Evolutionary conservation across 129 eudicot species (phyloP).

Genomic region (Centella asiatica): DNA sequence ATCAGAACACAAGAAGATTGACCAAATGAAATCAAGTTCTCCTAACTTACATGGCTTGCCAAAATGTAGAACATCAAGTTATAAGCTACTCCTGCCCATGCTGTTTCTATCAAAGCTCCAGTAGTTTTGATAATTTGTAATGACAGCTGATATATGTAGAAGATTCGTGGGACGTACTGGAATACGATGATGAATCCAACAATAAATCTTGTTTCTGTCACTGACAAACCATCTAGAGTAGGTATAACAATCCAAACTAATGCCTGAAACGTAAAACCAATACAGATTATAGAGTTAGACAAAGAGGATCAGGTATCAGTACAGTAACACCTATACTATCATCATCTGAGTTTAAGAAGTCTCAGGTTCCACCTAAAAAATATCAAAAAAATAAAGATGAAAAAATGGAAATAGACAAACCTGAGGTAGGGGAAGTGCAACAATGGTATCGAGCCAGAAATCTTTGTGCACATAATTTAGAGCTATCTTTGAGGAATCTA

Average conservation of each 20-base stretch:
- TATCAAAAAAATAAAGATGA: too few species aligned
- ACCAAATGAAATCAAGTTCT: not conserved
- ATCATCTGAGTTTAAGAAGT: too few species aligned
- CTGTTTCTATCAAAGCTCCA: slow-evolving; percentile 72
- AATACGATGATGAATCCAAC: slow-evolving; percentile 71
- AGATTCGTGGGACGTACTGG: slow-evolving; percentile 73
- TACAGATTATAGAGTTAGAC: too few species aligned
- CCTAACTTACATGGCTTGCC: slow-evolving; percentile 68
- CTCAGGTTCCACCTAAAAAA: too few species aligned
- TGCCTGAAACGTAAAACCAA: slow-evolving; percentile 28
- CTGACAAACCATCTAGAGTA: slow-evolving; percentile 56
- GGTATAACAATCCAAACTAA: slow-evolving; percentile 78
- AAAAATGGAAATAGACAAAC: too few species aligned
- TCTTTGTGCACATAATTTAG: slow-evolving; percentile 62
- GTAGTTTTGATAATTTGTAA: slow-evolving; percentile 65
- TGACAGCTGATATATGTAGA: slow-evolving; percentile 61
- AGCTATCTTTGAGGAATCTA: slow-evolving; percentile 55
- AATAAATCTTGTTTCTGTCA: slow-evolving; percentile 67
- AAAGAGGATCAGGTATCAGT: too few species aligned
- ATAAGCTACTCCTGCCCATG: slow-evolving; percentile 89
- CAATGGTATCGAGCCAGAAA: slow-evolving; percentile 62
- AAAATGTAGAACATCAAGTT: slow-evolving; percentile 76
- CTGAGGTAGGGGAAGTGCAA: slow-evolving; percentile 97
- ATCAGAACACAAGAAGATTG: too few species aligned
- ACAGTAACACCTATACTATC: too few species aligned